Evolutionary conservation across 257 asterid genomes (phyloP).

Genomic region (Solanum lycopersicoides): DNA sequence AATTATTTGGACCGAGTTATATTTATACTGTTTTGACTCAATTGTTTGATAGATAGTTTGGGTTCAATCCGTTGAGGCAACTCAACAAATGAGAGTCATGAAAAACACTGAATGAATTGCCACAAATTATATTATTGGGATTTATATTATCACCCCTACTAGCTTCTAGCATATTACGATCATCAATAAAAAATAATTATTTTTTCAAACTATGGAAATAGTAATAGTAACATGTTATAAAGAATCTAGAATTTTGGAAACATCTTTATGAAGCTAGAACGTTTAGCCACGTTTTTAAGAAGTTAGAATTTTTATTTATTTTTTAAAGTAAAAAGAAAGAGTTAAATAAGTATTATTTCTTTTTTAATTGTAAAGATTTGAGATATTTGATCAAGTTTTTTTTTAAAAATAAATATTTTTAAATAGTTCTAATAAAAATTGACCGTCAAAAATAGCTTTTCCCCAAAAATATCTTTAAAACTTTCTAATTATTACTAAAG

Average conservation of each 20-base stretch:
- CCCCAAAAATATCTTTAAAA: not conserved
- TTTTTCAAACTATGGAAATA: not conserved
- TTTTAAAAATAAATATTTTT: not conserved
- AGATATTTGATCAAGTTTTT: not conserved
- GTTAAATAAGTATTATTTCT: not conserved
- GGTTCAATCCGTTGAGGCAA: not conserved
- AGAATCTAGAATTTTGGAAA: no score
- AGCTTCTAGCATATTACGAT: not conserved
- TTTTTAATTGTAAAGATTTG: not conserved
- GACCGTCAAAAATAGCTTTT: not conserved
- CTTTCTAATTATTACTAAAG: not conserved
- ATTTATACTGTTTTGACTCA: not conserved
- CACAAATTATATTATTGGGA: not conserved
- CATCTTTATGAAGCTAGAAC: no score
- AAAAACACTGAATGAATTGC: not conserved
- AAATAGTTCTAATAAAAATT: not conserved
- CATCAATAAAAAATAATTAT: not conserved
- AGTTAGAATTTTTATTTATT: not conserved
- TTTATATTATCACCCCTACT: not conserved
- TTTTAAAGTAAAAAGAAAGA: not conserved
- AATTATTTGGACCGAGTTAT: no score
- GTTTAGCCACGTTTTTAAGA: not conserved
- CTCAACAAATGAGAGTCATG: not conserved
- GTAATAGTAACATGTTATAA: not conserved
- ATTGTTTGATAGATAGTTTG: not conserved